Conservation (phyloP, 2,329 filamentous ascomycete genomes). For the Pseudogymnoascus sp. region DNA sequence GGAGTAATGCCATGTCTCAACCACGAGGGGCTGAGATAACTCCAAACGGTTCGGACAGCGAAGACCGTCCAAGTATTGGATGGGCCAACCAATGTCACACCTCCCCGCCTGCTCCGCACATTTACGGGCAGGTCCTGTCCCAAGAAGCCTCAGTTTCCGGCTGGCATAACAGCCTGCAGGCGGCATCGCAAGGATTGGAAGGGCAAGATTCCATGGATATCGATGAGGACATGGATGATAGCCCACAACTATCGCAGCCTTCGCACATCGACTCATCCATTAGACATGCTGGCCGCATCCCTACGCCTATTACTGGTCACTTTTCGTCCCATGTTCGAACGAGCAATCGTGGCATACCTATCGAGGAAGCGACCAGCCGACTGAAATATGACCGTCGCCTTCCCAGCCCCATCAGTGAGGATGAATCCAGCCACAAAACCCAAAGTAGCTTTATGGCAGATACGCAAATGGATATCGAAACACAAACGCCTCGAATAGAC, state of each 20-base stretch:
- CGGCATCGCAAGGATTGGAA: slow-evolving; percentile 15
- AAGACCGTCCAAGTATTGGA: slow-evolving; percentile 19
- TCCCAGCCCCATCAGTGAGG: slow-evolving; percentile 30
- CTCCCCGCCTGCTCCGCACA: slow-evolving; percentile 19
- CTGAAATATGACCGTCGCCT: slow-evolving; percentile 24
- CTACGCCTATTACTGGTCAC: slow-evolving; percentile 29
- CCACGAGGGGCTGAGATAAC: slow-evolving; percentile 23
- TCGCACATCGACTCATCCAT: slow-evolving; percentile 25
- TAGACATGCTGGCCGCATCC: slow-evolving; percentile 25
- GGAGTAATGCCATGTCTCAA: slow-evolving; percentile 13
- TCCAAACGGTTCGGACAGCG: slow-evolving; percentile 26
- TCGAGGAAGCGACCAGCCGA: slow-evolving; percentile 22
- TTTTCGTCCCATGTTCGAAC: slow-evolving; percentile 23
- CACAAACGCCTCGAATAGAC: neutral
- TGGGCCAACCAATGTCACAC: slow-evolving; percentile 24
- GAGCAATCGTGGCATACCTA: slow-evolving; percentile 17
- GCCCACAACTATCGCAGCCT: slow-evolving; percentile 22
- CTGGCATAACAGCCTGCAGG: slow-evolving; percentile 12
- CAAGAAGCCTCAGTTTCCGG: slow-evolving; percentile 14
- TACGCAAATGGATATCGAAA: slow-evolving; percentile 29
- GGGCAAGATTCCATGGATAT: slow-evolving; percentile 21
- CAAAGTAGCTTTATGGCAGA: slow-evolving; percentile 24
- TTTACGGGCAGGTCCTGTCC: neutral
- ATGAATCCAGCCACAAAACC: slow-evolving; percentile 26
- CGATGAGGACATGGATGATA: slow-evolving; percentile 29